Evolutionary conservation across 108 stramenopile genomes (phyloP).

Genomic region (Nitzschia sp.): DNA sequence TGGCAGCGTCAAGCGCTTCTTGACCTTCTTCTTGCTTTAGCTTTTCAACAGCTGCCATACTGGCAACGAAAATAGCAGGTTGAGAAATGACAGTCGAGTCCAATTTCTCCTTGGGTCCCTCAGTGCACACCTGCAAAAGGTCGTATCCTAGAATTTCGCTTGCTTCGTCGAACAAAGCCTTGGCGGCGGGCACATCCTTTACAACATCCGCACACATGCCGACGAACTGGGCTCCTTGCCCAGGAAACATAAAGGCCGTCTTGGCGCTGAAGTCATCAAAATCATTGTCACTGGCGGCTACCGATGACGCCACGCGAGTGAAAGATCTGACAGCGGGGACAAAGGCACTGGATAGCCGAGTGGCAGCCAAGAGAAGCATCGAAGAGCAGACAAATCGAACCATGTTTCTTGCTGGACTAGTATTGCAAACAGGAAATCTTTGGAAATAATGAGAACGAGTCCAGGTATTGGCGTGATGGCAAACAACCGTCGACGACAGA

Average conservation of each 20-base stretch:
- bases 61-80: conserved; percentile 97
- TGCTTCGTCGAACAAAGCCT: conserved; percentile 94
- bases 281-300: conserved; percentile 75
- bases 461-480: too few relatives aligned
- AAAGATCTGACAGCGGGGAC: conserved; percentile 48
- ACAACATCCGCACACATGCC: conserved; percentile 87
- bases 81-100: conserved; percentile 97
- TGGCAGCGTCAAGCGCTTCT: conserved; percentile 90
- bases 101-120: conserved; percentile 93
- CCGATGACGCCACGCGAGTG: conserved; percentile 36
- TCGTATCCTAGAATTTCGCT: conserved; percentile 96
- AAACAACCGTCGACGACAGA: too few relatives aligned
- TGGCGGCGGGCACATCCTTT: conserved; percentile 90
- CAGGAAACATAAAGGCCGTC: conserved; percentile 96
- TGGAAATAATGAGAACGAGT: background rate
- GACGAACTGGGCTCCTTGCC: conserved; percentile 91
- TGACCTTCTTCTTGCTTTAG: conserved; percentile 84
- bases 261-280: conserved; percentile 85
- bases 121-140: conserved; percentile 86
- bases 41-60: conserved; percentile 98
- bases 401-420: too few relatives aligned
- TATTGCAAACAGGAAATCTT: too few relatives aligned
- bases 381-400: conserved; percentile 9
- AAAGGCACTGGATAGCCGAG: conserved; percentile 54
- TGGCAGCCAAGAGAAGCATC: conserved; percentile 35